Base-by-base conservation (phyloP, 768 basidiomycete species). In the Epithele typhae region DNA sequence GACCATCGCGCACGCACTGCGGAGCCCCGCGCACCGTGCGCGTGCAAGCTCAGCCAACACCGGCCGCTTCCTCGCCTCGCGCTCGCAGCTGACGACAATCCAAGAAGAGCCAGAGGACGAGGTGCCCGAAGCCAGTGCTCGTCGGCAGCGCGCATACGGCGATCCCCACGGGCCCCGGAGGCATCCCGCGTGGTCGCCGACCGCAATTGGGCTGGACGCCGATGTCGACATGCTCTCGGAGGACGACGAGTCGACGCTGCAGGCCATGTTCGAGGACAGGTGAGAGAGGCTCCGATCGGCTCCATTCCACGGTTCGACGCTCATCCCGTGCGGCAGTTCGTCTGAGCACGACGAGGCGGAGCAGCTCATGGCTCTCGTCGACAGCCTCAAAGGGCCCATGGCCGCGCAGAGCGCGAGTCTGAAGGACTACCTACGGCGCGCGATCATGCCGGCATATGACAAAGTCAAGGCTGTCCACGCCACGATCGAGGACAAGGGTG, bases 381-480 rank as follows among this genome's bases (percentile, higher is more conserved):
- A 63, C 22, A 42, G 49, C 15, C 55, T 65, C 17, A 59, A 56
- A 25, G 56, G 40, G 1, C 59, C 64, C 4, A 62, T 65, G 62
- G 43, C 56, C 12, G 61, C 58, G 3, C 56, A 59, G 27, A 52
- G 56, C 6, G 47, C 56, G 14, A 33, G 43, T 18, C 58, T 54
- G 14, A 68, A 54, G 49, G 61, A 67, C n/a, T 51, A 63, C 43
- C 50, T 65, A 39, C 63, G 50, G 30, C 60, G 67, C 24, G 59
- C 64, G 5, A 38, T 71, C 44, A 49, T 72, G 14, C 73, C 69
- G 3, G 66, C 66, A 33, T 50, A 65, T 5, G 57, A 61, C 4
- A 63, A 58, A 50, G 64, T 70, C 41, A 64, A 60, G 27, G 58
- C 64, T n/a, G 57, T 67, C 43, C 73, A 73, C 52, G 62, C 58